Base-by-base conservation (phyloP, 345 rosid genomes). In the Pugionium cornutum region DNA sequence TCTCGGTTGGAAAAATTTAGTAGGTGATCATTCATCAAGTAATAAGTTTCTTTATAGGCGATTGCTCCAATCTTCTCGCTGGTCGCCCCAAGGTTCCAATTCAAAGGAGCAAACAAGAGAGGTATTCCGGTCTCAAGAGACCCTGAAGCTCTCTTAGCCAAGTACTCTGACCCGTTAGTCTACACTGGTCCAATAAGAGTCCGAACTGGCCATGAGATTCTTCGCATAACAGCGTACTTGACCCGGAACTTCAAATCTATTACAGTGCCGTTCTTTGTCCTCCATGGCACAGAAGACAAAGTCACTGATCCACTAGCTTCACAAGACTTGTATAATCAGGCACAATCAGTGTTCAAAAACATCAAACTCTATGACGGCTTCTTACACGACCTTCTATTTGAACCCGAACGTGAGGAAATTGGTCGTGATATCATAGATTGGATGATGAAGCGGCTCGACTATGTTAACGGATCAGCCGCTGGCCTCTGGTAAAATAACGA, bases 151-250 rank as follows among this genome's bases (percentile, higher is more conserved):
- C 76, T 87, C 41, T 43, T 78, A 66, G 97, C 97, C 56, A 94
- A 94, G 69, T 90, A 90, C 65, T 82, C 88, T 11, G 97, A 94
- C 75, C 99, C 97, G 2, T 76, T 94, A 79, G 99, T 94, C 68
- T 94, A 94, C 72, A 94, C 97, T 2, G 99, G 97, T 54, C 99
- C 99, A 18, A 90, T 94, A 53, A 83, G 99, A 65, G 97, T 87
- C 59, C 86, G 97, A 62, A 94, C 97, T 0, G 99, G 99, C 57
- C 87, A 94, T 47, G 99, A 94, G 69, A 94, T 94, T 75, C 44
- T 94, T 45, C 89, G 95, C 39, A 83, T 94, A 48, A 81, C 92
- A 4, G 80, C 99, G 2, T 76, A 83, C 77, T 77, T 94, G 83
- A 84, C 74, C 73, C 78, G 83, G 32, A 86, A 83, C 77, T 82